Conservation (phyloP, 108 stramenopile genomes). For the Skeletonema tropicum region DNA sequence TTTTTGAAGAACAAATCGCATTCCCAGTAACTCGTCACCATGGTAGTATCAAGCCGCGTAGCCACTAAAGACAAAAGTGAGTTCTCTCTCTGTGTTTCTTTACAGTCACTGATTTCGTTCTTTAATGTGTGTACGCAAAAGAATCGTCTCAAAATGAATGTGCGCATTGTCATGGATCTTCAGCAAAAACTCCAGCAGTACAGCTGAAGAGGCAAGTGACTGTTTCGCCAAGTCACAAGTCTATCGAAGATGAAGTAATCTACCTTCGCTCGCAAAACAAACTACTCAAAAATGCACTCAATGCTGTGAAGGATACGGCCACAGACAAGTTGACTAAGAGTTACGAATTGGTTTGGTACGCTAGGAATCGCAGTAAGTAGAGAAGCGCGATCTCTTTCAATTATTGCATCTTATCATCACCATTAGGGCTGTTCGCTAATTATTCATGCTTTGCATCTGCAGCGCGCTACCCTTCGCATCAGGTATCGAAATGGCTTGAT, state of each 20-base stretch:
- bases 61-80: not conserved
- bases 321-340: conserved; percentile 20
- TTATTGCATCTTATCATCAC: not conserved
- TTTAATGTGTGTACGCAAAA: not conserved
- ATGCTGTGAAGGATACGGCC: conserved; percentile 44
- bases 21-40: not conserved
- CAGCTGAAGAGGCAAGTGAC: conserved; percentile 16
- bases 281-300: conserved; percentile 37
- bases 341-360: conserved; percentile 54
- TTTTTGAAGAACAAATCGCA: too few species aligned
- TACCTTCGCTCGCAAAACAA: conserved; percentile 50
- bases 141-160: not conserved
- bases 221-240: conserved; percentile 17
- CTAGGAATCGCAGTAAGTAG: conserved; percentile 52
- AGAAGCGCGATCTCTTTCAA: not conserved
- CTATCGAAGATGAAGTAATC: conserved; percentile 47
- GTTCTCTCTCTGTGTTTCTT: not conserved
- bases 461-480: conserved; percentile 54
- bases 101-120: not conserved
- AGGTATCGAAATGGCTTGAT: conserved; percentile 44
- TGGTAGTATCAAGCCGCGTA: conserved; percentile 1
- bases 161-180: not conserved
- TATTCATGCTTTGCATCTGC: not conserved
- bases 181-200: conserved; percentile 22
- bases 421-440: not conserved